Evolutionary conservation across 306 rosid species (phyloP).

Genomic region (Biancaea sappan): DNA sequence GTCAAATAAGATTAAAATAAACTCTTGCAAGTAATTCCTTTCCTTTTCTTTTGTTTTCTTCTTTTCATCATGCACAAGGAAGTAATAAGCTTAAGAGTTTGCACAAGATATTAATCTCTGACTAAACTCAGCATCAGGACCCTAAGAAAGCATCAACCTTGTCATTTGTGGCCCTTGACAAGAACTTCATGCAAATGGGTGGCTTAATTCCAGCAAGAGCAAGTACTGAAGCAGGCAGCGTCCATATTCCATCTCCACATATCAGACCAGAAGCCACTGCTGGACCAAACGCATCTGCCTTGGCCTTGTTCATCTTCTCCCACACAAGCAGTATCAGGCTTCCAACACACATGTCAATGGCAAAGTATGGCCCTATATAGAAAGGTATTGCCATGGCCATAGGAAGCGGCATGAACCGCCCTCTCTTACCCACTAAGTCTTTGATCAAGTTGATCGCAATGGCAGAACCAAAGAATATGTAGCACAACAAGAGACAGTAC

Average conservation of each 20-base stretch:
- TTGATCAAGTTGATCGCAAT: slow-evolving; percentile 42
- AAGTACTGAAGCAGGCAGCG: slow-evolving; percentile 56
- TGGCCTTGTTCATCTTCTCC: slow-evolving; percentile 44
- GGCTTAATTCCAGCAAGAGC: slow-evolving; percentile 56
- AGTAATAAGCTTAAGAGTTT: neutral
- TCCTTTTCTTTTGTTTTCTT: too few relatives aligned
- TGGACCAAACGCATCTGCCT: slow-evolving; percentile 53
- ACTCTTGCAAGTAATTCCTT: too few relatives aligned
- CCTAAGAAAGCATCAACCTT: slow-evolving; percentile 48
- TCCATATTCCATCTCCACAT: slow-evolving; percentile 62
- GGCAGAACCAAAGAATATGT: slow-evolving; percentile 44
- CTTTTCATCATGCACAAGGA: slow-evolving; percentile 13
- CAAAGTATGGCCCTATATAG: slow-evolving; percentile 56
- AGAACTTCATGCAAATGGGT: slow-evolving; percentile 60
- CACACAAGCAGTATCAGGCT: slow-evolving; percentile 49
- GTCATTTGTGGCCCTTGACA: slow-evolving; percentile 46
- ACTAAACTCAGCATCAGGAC: slow-evolving; percentile 31
- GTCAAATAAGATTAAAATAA: too few relatives aligned
- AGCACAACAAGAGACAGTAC: slow-evolving; percentile 48
- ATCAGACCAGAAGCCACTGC: slow-evolving; percentile 64
- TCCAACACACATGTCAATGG: slow-evolving; percentile 61
- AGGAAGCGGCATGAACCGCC: slow-evolving; percentile 55
- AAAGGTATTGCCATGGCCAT: slow-evolving; percentile 67
- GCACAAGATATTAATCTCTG: slow-evolving; percentile 15
- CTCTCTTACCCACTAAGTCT: slow-evolving; percentile 46